A percentile compares a stretch with the other conserved stretches of the same genome.
Conservation (phyloP, 2,329 filamentous ascomycete species). For the Trichoderma sp. region DNA sequence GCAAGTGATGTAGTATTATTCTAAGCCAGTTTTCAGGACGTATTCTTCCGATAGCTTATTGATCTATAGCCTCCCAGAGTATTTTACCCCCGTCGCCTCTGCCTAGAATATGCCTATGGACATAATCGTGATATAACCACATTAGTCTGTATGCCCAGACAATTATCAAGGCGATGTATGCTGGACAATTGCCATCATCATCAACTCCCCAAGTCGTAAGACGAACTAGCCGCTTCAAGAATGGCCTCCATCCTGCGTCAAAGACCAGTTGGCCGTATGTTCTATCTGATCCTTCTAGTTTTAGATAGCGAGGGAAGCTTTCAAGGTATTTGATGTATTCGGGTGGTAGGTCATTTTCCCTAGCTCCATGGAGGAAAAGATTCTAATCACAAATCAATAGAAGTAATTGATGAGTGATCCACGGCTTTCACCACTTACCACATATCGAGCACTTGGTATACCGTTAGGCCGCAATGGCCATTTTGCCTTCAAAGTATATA, state of each 20-base stretch:
- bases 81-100: conserved; percentile 14
- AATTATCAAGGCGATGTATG: conserved; percentile 1
- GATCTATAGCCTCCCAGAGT: not conserved
- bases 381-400: not conserved
- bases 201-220: conserved; percentile 16
- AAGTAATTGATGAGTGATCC: not conserved
- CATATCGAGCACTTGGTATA: conserved; percentile 15
- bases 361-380: not conserved
- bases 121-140: conserved; percentile 15
- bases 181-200: conserved; percentile 12
- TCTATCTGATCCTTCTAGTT: not conserved
- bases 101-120: conserved; percentile 3
- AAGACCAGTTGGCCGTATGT: conserved; percentile 13
- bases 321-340: conserved; percentile 13
- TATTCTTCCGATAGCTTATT: not conserved
- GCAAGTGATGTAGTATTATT: not conserved
- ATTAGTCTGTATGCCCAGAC: conserved; percentile 14
- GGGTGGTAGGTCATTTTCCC: not conserved
- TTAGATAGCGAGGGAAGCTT: conserved; percentile 6
- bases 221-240: conserved; percentile 6
- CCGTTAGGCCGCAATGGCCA: conserved; percentile 18
- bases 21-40: not conserved
- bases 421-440: not conserved
- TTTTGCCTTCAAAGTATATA: conserved; percentile 13
- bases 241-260: conserved; percentile 11